Percentiles rank a stretch among this genome's conserved stretches.
These are phyloP conservation scores for Suillus alpinus DNA, from an alignment of 768 basidiomycete genomes.

Conservation along the genomic window DNA sequence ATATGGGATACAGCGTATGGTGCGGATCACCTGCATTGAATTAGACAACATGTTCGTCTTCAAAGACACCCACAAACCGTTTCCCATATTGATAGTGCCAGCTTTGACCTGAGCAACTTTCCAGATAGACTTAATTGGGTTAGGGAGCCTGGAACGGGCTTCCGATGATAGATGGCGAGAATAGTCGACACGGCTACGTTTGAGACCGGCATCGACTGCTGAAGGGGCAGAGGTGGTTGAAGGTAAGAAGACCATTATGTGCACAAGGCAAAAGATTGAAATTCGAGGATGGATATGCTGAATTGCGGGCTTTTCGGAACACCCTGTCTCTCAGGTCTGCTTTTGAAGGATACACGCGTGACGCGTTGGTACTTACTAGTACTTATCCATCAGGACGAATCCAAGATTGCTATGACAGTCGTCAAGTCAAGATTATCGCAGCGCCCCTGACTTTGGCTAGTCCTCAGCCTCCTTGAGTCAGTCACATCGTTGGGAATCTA, in stretches of 20 bases:
- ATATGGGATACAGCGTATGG: slow-evolving; percentile 30
- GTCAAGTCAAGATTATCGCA: background rate
- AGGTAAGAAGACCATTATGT: slow-evolving; percentile 27
- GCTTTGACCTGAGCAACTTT: slow-evolving; percentile 32
- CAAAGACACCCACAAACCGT: slow-evolving; percentile 20
- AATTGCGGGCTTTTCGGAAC: background rate
- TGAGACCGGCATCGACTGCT: slow-evolving; percentile 12
- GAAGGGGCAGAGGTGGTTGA: slow-evolving; percentile 12
- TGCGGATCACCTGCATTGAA: slow-evolving; percentile 31
- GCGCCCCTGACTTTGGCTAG: background rate
- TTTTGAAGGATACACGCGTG: background rate
- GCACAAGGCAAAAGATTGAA: background rate
- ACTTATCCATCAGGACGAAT: background rate
- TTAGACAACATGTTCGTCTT: background rate
- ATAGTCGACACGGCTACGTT: slow-evolving; percentile 28
- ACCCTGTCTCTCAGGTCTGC: background rate
- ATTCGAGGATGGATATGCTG: background rate
- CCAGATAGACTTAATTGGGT: slow-evolving; percentile 38
- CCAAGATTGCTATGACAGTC: background rate
- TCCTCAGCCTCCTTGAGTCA: background rate
- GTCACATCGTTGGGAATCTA: background rate
- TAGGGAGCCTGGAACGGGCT: slow-evolving; percentile 31
- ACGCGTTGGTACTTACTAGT: background rate
- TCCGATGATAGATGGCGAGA: slow-evolving; percentile 35
- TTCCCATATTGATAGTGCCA: slow-evolving; percentile 37